Base-by-base conservation (phyloP, 1,284 basidiomycete species). In the Calocybe gambosa region DNA sequence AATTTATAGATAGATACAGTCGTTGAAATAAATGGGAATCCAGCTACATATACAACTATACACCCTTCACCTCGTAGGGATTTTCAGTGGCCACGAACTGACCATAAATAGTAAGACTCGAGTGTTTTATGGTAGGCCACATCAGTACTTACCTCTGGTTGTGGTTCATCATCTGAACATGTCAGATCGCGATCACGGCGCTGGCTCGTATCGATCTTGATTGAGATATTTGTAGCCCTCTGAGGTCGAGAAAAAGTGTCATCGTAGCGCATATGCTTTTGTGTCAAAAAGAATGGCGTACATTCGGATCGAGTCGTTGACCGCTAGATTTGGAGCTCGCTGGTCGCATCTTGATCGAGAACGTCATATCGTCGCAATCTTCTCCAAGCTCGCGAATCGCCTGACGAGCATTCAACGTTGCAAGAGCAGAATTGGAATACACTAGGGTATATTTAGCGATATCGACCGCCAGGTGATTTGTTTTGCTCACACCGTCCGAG, bases 381-480 rank as follows among this genome's bases (percentile, higher is more conserved):
- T 71, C 71, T 3, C 66, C 64, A 8, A 68, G 58, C 18, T 59
- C 64, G 26, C 69, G 59, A 33, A 71, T 69, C 34, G 59, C 63
- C 53, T 67, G 62, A 42, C 77, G 69, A 21, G 75, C 76, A 53
- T 80, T 80, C 41, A 80, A 61, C 3, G 75, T 79, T 1, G 74
- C 75, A 31, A 78, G 66, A 16, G 78, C 60, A 13, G 76, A 77
- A 57, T 78, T 78, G 39, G 70, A 71, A 54, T 79, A 77, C 16
- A 78, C 75, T 78, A 45, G 21, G n/a, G 23, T 43, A 42, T 5
- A 37, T 16, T 52, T 9, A 50, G 39, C 15, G 34, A 45, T 10
- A 1, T 19, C 5, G 12, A 16, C 44, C 16, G 44, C 13, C 37
- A 35, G 39, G 13, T 41, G 9, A 23, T 50, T 21, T 31, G 39